A percentile compares a stretch with the other conserved stretches of the same genome.
phyloP scores from a whole-genome alignment of 1,284 basidiomycete genomes.

The Flammula alnicola region DNA sequence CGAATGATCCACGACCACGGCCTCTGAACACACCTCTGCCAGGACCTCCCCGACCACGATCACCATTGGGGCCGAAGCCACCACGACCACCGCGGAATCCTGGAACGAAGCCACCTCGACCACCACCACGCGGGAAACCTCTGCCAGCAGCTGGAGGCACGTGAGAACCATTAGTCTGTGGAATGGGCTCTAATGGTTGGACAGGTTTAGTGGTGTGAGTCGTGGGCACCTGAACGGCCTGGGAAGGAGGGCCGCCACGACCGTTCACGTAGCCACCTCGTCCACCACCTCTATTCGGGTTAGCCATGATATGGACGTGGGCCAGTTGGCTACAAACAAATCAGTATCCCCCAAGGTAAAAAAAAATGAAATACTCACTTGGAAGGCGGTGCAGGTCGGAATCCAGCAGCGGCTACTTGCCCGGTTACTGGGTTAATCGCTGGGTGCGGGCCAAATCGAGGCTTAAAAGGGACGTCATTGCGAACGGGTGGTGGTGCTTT shows the following conservation, averaged over 20 bases:
- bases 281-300: constrained; percentile 64
- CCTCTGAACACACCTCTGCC: constrained; percentile 46
- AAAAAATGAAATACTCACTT: constrained; percentile 30
- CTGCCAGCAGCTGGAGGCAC: constrained; percentile 32
- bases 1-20: constrained; percentile 45
- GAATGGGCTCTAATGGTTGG: constrained; percentile 11
- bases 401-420: constrained; percentile 59
- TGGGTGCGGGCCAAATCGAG: constrained; percentile 70
- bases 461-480: constrained; percentile 57
- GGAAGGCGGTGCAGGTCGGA: constrained; percentile 47
- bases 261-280: constrained; percentile 37
- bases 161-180: constrained; percentile 21
- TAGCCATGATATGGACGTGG: constrained; percentile 52
- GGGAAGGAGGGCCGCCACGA: constrained; percentile 34
- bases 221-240: constrained; percentile 12
- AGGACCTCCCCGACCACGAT: constrained; percentile 42
- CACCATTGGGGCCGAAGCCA: constrained; percentile 35
- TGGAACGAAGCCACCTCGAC: constrained; percentile 28
- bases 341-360: constrained; percentile 12
- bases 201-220: background rate
- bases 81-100: constrained; percentile 39
- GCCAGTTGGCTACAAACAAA: constrained; percentile 22
- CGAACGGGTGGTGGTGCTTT: constrained; percentile 50
- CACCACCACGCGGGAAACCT: constrained; percentile 32
- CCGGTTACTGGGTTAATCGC: constrained; percentile 56